Percentiles rank a stretch among this genome's conserved stretches.
Evolutionary conservation across 495 filamentous ascomycete species (phyloP).

Genomic region (Aspergillus mulundensis): DNA sequence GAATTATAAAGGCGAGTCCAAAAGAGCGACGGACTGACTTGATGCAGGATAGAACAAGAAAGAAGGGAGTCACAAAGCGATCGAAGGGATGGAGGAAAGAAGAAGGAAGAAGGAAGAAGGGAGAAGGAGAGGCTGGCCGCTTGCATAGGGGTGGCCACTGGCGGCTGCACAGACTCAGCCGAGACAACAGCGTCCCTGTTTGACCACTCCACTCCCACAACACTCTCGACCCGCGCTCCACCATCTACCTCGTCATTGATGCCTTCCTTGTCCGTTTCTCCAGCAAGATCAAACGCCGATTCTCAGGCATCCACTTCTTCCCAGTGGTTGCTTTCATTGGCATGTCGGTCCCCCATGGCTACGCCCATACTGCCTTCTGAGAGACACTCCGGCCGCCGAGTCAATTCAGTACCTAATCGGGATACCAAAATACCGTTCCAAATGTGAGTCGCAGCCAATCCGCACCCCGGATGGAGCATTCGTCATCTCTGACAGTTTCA

Average conservation of each 20-base stretch:
- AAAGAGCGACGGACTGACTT: conserved; percentile 24
- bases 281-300: neutral
- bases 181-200: neutral
- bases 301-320: neutral
- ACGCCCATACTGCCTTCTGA: neutral
- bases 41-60: conserved; percentile 16
- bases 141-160: neutral
- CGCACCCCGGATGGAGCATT: conserved; percentile 6
- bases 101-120: conserved; percentile 14
- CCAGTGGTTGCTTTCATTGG: too few relatives aligned
- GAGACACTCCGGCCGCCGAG: neutral
- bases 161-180: neutral
- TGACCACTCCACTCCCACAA: neutral
- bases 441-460: conserved; percentile 1
- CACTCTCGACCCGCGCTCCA: neutral
- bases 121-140: neutral
- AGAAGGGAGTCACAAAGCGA: conserved; percentile 8
- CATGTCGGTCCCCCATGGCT: too few relatives aligned
- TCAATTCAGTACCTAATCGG: neutral
- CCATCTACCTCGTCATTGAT: neutral
- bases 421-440: neutral
- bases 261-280: neutral
- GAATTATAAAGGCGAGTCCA: conserved; percentile 9
- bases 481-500: conserved; percentile 14
- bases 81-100: conserved; percentile 17